Conservation (phyloP, 139 green algal species). For the Penium margaritaceum region DNA sequence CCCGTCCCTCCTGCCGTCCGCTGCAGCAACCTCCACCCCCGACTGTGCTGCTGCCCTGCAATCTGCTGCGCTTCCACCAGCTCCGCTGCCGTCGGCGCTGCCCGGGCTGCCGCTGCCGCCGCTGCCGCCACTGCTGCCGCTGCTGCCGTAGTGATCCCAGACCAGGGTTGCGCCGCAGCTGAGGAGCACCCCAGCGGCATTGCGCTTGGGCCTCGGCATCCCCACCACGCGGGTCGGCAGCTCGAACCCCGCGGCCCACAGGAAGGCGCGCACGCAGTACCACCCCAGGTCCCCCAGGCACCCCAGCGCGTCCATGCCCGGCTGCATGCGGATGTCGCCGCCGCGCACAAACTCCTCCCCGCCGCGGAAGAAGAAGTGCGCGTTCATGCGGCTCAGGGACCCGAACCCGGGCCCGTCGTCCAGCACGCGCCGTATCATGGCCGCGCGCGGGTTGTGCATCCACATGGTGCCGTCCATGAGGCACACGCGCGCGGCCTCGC, state of each 20-base stretch:
- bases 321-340: constrained; percentile 17
- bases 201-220: neutral
- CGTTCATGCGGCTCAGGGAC: constrained; percentile 1
- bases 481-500: constrained; percentile 18
- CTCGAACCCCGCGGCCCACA: constrained; percentile 28
- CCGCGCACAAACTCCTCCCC: neutral
- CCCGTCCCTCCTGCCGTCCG: neutral
- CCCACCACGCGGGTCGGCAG: constrained; percentile 4
- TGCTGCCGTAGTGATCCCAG: too few relatives aligned
- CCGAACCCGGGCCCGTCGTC: constrained; percentile 1
- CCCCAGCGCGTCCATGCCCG: constrained; percentile 18
- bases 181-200: constrained; percentile 12
- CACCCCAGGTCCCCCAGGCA: constrained; percentile 28
- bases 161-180: constrained; percentile 10
- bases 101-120: too few relatives aligned
- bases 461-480: constrained; percentile 40
- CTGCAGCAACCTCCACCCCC: too few relatives aligned
- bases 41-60: too few relatives aligned
- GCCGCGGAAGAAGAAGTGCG: constrained; percentile 1
- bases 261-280: constrained; percentile 16
- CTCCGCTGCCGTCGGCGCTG: too few relatives aligned
- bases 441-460: constrained; percentile 29
- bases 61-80: too few relatives aligned
- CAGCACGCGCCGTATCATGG: neutral
- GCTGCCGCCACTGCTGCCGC: too few relatives aligned